Conservation (phyloP, 1,139 yeast species). For the Lodderomyces metapsilosis region DNA sequence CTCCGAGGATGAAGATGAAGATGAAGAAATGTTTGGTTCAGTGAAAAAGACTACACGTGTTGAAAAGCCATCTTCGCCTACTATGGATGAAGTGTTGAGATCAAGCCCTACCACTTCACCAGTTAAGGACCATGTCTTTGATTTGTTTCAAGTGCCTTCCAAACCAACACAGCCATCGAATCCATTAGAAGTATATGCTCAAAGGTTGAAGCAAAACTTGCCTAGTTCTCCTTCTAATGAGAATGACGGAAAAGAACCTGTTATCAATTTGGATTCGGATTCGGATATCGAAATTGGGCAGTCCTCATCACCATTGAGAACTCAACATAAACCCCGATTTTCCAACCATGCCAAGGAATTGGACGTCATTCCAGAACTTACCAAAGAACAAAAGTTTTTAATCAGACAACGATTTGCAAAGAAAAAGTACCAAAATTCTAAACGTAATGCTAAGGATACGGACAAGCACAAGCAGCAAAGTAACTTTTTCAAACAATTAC, state of each 20-base stretch:
- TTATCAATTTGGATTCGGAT: constrained; percentile 26
- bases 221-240: constrained; percentile 24
- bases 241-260: not conserved
- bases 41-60: constrained; percentile 1
- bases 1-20: constrained; percentile 24
- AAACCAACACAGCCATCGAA: constrained; percentile 16
- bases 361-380: constrained; percentile 28
- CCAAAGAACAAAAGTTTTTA: constrained; percentile 35
- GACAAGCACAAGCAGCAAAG: constrained; percentile 7
- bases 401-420: constrained; percentile 37
- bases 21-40: constrained; percentile 2
- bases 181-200: constrained; percentile 40
- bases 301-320: constrained; percentile 14
- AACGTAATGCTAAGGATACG: not conserved
- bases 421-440: constrained; percentile 13
- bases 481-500: constrained; percentile 26
- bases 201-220: constrained; percentile 27
- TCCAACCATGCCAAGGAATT: constrained; percentile 15
- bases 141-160: constrained; percentile 16
- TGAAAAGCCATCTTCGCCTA: constrained; percentile 12
- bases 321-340: constrained; percentile 11
- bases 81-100: constrained; percentile 9
- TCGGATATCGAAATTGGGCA: constrained; percentile 14
- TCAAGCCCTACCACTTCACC: constrained; percentile 33
- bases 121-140: constrained; percentile 19